A percentile compares a stretch with the other conserved stretches of the same genome.
phyloP scores from a whole-genome alignment of 441 rosid genomes.

The Arabidopsis hybrid region DNA sequence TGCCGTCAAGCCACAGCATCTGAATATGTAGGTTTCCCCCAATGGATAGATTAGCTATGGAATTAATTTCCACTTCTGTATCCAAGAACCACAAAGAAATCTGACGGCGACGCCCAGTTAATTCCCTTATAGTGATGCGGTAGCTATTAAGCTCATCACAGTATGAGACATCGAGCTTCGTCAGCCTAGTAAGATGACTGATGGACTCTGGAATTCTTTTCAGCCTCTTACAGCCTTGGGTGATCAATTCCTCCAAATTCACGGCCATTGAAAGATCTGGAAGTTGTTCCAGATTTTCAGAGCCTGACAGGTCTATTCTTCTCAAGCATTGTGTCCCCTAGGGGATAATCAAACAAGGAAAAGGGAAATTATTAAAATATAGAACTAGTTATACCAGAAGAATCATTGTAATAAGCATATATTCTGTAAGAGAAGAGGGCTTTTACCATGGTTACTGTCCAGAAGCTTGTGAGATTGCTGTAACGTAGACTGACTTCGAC shows the following conservation, averaged over 20 bases:
- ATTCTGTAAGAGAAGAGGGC: no score
- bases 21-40: conserved; percentile 5
- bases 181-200: background rate
- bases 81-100: background rate
- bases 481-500: conserved; percentile 4
- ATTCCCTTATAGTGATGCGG: background rate
- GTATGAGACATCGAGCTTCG: conserved; percentile 8
- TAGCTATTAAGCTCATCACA: conserved; percentile 4
- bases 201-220: conserved; percentile 13
- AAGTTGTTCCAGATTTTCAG: conserved; percentile 12
- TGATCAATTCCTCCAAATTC: conserved; percentile 5
- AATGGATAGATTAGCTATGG: background rate
- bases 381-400: no score
- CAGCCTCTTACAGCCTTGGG: conserved; percentile 14
- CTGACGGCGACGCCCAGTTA: background rate
- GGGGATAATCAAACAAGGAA: background rate
- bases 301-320: conserved; percentile 2
- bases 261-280: conserved; percentile 12
- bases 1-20: conserved; percentile 15
- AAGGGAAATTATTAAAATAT: background rate
- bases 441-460: background rate
- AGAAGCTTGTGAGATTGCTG: background rate
- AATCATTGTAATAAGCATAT: background rate
- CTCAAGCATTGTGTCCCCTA: background rate
- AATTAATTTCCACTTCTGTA: background rate